A percentile compares a stretch with the other conserved stretches of the same genome.
Evolutionary conservation across 1,284 basidiomycete genomes (phyloP).

Genomic region (Puccinia hordei): DNA sequence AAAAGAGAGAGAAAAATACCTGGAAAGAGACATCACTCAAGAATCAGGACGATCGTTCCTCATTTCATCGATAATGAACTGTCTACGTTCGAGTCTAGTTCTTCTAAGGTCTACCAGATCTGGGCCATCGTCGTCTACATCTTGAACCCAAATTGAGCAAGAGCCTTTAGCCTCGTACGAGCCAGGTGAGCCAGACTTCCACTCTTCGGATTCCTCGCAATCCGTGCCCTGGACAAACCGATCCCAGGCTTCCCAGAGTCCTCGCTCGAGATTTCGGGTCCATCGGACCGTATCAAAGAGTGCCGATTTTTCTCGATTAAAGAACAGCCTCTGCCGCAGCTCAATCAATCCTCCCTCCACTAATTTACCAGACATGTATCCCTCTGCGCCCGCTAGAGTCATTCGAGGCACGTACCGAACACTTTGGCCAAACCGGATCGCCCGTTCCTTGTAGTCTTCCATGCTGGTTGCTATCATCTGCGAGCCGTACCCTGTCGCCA

Average conservation of each 20-base stretch:
- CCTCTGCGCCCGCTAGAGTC: conserved; percentile 54
- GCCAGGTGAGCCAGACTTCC: conserved; percentile 52
- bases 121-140: conserved; percentile 11
- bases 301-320: conserved; percentile 63
- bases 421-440: conserved; percentile 63
- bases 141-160: conserved; percentile 46
- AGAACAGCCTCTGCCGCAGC: conserved; percentile 64
- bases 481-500: conserved; percentile 66
- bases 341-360: conserved; percentile 61
- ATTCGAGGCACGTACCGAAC: conserved; percentile 59
- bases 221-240: conserved; percentile 66
- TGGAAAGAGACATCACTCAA: conserved; percentile 9
- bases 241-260: conserved; percentile 64
- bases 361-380: conserved; percentile 51
- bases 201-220: conserved; percentile 61
- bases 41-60: not conserved
- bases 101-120: not conserved
- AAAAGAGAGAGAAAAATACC: no score
- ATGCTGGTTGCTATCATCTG: conserved; percentile 65
- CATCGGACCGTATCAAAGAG: conserved; percentile 67
- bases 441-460: conserved; percentile 66
- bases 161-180: not conserved
- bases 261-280: conserved; percentile 66
- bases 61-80: conserved; percentile 11
- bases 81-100: conserved; percentile 6